Evolutionary conservation across 805 yeast genomes (phyloP), one percentile per base, ranked within the genome.

Genomic region (Candida sithepensis): DNA sequence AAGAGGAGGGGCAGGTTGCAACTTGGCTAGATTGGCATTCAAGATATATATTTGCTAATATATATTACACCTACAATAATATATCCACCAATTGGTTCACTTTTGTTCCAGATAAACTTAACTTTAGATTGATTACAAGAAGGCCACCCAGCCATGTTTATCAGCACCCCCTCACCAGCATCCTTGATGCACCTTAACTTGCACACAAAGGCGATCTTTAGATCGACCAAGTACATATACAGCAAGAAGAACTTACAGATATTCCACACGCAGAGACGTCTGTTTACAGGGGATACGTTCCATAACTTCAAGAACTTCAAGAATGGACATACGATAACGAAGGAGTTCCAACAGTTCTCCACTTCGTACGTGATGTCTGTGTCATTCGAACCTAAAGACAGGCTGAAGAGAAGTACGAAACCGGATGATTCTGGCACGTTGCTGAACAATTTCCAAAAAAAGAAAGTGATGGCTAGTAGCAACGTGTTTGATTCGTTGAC

Each of bases 381-480:
- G 16, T 86, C 90, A 1, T 87, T 73, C 61, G 85, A 82, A 59
- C 88, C 94, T 3, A 87, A 87, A 60, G 83, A 81, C 57, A 68
- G 94, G 46, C 67, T 70, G 39, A 50, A 58, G 32, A 81, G 75
- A 42, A 75, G 77, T 33, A n/a, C n/a, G 8, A 14, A 23, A 3
- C 30, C 40, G 14, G 59, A 54, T 2, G 41, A 23, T 22, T 22
- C 30, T 9, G 66, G 60, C 14, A 65, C 62, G 22, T 51, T 65
- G 50, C 43, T 64, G n/a, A 54, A 57, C 33, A 58, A 58, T 23
- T 57, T 53, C 40, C 62, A 56, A 43, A 52, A 53, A 42, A 61
- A 57, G 43, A 52, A 53, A 41, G 49, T 53, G 28, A 47, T 61
- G 3, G 52, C 41, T 28, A 56, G 58, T 9, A 53, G 52, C 32